Conservation (phyloP, 2,329 filamentous ascomycete species). For the Fusarium hostae region DNA sequence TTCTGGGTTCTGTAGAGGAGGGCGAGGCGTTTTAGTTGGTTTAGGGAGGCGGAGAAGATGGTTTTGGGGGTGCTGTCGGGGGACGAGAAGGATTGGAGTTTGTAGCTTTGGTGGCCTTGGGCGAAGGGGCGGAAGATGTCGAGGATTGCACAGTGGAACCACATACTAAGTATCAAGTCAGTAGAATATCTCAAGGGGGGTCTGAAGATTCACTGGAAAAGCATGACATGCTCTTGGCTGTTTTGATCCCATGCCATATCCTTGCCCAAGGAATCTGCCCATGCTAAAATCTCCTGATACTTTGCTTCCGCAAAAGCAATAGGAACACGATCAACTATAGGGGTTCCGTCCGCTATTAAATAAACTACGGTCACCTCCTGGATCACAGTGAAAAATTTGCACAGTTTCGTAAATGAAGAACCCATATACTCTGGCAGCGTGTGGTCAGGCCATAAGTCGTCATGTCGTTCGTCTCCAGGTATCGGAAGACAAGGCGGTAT, state of each 20-base stretch:
- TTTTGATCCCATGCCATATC: background rate
- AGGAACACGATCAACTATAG: background rate
- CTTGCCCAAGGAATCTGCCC: background rate
- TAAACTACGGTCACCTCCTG: background rate
- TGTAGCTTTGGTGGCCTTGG: background rate
- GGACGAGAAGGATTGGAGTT: background rate
- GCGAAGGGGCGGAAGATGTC: background rate
- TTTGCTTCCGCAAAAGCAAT: constrained; percentile 2
- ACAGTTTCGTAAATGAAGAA: background rate
- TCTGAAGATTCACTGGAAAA: background rate
- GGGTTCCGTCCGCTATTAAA: rapidly evolving
- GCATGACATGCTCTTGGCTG: background rate
- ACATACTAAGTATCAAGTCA: background rate
- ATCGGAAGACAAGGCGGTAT: background rate
- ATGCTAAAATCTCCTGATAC: background rate
- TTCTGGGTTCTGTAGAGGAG: background rate
- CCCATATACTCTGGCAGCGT: background rate
- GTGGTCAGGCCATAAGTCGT: background rate
- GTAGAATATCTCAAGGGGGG: rapidly evolving
- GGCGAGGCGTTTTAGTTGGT: background rate
- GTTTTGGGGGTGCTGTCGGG: background rate
- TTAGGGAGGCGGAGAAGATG: background rate
- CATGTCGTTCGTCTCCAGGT: background rate
- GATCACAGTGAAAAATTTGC: background rate
- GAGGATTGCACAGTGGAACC: constrained; percentile 2